Evolutionary conservation across 1,284 basidiomycete species (phyloP).

Genomic region (Leccinum laetum): DNA sequence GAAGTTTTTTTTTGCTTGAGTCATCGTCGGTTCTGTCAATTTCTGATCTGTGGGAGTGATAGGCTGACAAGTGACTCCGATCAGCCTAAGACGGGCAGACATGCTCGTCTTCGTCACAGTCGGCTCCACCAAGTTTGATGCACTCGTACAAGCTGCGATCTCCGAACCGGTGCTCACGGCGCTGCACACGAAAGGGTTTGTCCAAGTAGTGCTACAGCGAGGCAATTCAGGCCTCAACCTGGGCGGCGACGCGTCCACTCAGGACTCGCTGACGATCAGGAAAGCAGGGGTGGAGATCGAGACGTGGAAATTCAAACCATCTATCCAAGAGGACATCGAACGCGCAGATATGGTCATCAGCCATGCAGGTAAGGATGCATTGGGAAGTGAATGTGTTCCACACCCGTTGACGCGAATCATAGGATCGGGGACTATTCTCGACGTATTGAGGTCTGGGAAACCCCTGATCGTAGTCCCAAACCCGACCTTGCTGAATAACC

Average conservation of each 20-base stretch:
- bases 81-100: not conserved
- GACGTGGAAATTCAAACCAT: conserved; percentile 72
- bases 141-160: conserved; percentile 66
- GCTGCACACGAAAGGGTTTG: conserved; percentile 57
- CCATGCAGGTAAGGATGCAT: conserved; percentile 76
- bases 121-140: conserved; percentile 87
- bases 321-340: conserved; percentile 64
- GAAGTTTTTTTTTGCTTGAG: conserved; percentile 9
- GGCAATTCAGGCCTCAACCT: conserved; percentile 52
- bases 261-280: conserved; percentile 27
- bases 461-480: conserved; percentile 91
- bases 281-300: conserved; percentile 53
- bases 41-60: no score
- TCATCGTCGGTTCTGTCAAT: conserved; percentile 4
- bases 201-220: conserved; percentile 69
- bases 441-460: conserved; percentile 76
- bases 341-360: conserved; percentile 81
- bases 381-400: not conserved
- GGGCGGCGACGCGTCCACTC: conserved; percentile 7
- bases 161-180: conserved; percentile 54
- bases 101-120: conserved; percentile 85
- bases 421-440: conserved; percentile 96
- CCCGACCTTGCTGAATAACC: conserved; percentile 86
- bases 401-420: conserved; percentile 15
- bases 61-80: not conserved